Percentiles rank a stretch among this genome's conserved stretches.
These are phyloP conservation scores for Amylostereum areolatum DNA, from an alignment of 1,284 basidiomycete species.

Conservation along the genomic window DNA sequence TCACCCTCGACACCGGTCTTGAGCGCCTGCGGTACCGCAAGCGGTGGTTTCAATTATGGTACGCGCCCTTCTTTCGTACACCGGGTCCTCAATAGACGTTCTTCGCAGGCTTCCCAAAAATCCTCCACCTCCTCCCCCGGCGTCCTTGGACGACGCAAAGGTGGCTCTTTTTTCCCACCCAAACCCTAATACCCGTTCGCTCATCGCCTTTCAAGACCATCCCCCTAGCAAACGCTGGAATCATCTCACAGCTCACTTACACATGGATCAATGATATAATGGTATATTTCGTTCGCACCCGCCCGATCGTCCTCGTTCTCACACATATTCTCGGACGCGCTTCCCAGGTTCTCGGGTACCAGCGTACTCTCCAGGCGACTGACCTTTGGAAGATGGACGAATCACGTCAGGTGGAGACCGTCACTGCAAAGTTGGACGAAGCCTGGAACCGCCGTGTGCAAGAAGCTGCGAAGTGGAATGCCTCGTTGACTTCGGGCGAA, in stretches of 20 bases:
- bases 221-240: slow-evolving; percentile 51
- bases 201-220: slow-evolving; percentile 33
- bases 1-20: slow-evolving; percentile 44
- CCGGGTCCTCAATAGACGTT: not conserved
- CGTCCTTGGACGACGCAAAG: slow-evolving; percentile 49
- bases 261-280: slow-evolving; percentile 68
- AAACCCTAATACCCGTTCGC: not conserved
- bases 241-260: slow-evolving; percentile 56
- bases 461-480: slow-evolving; percentile 51
- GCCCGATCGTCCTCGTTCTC: not conserved
- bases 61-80: slow-evolving; percentile 7
- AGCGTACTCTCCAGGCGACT: slow-evolving; percentile 65
- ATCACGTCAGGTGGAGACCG: slow-evolving; percentile 39
- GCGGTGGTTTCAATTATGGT: slow-evolving; percentile 46
- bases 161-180: slow-evolving; percentile 3
- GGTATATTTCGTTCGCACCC: slow-evolving; percentile 28
- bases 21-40: slow-evolving; percentile 35
- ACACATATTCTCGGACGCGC: not conserved
- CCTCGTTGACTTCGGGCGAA: slow-evolving; percentile 40
- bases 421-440: slow-evolving; percentile 45
- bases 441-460: slow-evolving; percentile 41
- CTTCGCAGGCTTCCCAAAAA: slow-evolving; percentile 47
- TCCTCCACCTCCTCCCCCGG: slow-evolving; percentile 51
- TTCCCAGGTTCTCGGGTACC: slow-evolving; percentile 50
- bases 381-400: slow-evolving; percentile 70